Evolutionary conservation across 2,329 filamentous ascomycete species (phyloP), one percentile per base, ranked within the genome.

Genomic region (Pseudodiploospora longispora): DNA sequence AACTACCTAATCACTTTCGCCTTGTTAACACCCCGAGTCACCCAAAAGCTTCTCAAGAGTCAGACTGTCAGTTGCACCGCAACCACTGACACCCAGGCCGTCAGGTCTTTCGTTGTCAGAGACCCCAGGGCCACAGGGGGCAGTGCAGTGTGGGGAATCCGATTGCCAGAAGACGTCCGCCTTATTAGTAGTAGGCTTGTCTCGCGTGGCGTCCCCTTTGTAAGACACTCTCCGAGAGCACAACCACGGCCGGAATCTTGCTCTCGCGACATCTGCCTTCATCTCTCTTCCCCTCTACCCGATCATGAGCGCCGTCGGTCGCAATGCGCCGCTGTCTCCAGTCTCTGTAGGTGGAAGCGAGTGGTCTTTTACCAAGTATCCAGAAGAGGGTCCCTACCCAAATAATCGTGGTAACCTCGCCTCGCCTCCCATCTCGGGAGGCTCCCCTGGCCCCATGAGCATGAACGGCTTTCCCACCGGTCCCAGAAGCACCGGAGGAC

Each of bases 341-440:
- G 77, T 88, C 64, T 93, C 87, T 68, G 70, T 86, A 74, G 83
- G 84, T 64, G 87, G 83, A 63, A 89, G 82, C 72, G 87, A 93
- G 63, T 93, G 85, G 83, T 85, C 85, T 40, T 75, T 83, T 55
- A 76, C 78, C 51, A 81, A 81, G 59, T 86, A 87, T 64, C 76
- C 80, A 51, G 72, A 70, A 60, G 69, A 76, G 63, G 70, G 69
- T 50, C 65, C 74, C 43, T 76, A 72, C 60, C 70, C 60, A 59
- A 75, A 63, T 63, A 73, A 62, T 66, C 78, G 71, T 55, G 72
- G 74, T 52, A 75, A 81, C 52, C 74, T 85, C 53, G 74, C 74
- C 58, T 85, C 85, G 50, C 83, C 84, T 55, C 83, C 83, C 39
- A 77, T 79, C 55, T 87, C 84, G 42, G 82, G 75, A 63, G 71